These are phyloP conservation scores for Nigrospora oryzae DNA, from an alignment of 2,329 filamentous ascomycete species.

Conservation along the genomic window DNA sequence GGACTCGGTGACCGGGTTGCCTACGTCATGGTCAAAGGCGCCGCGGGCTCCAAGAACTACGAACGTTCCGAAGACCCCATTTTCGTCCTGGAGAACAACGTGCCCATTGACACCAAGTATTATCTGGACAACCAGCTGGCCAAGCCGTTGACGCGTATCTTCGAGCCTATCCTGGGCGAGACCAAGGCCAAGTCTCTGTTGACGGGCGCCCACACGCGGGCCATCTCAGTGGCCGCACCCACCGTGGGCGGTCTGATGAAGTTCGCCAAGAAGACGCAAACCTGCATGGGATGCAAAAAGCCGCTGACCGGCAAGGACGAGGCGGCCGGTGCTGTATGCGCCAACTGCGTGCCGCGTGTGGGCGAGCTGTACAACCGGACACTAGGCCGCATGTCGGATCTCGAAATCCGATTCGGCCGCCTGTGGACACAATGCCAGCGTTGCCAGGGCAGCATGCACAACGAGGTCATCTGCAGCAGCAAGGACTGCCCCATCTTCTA, in stretches of 20 bases:
- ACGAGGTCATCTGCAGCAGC: constrained; percentile 93
- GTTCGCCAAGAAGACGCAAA: constrained; percentile 95
- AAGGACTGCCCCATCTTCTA: constrained; percentile 99
- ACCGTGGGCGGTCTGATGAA: constrained; percentile 94
- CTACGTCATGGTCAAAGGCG: constrained; percentile 94
- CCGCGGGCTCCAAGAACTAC: constrained; percentile 85
- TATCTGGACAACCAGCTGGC: constrained; percentile 97
- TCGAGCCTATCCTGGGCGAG: constrained; percentile 94
- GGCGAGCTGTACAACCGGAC: constrained; percentile 93
- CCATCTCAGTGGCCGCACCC: constrained; percentile 85
- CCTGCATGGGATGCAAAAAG: constrained; percentile 99
- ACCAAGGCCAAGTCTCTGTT: constrained; percentile 81
- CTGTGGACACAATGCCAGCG: constrained; percentile 98
- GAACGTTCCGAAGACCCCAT: constrained; percentile 96
- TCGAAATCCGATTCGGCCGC: constrained; percentile 86
- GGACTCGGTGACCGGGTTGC: constrained; percentile 91
- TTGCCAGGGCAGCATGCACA: constrained; percentile 96
- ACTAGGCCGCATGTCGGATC: constrained; percentile 76
- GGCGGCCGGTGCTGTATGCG: constrained; percentile 77
- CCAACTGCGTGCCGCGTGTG: constrained; percentile 73
- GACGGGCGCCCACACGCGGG: constrained; percentile 88
- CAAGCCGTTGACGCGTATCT: constrained; percentile 89
- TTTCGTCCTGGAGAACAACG: constrained; percentile 93
- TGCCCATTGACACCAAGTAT: constrained; percentile 96
- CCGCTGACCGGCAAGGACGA: constrained; percentile 75